phyloP scores from a whole-genome alignment of 106 monocot genomes.

The Apostasia shenzhenica region DNA sequence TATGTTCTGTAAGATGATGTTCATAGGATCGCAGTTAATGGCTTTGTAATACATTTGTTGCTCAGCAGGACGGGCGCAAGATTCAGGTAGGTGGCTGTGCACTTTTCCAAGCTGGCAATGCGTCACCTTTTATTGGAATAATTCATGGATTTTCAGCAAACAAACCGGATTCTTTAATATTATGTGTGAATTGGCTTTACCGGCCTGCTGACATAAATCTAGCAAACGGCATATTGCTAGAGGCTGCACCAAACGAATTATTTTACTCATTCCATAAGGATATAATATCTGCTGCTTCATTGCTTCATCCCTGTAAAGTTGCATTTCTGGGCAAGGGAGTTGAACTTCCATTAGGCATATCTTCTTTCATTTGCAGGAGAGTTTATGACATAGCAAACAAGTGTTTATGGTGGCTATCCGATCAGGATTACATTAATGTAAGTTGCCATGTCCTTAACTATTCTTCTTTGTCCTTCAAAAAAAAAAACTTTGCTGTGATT shows the following conservation, averaged over 20 bases:
- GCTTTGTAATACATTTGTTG: background rate
- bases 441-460: constrained; percentile 7
- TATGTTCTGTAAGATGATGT: no score
- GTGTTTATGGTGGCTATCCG: constrained; percentile 62
- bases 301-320: constrained; percentile 76
- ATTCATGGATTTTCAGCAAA: constrained; percentile 34
- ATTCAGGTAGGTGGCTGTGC: constrained; percentile 55
- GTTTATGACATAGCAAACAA: constrained; percentile 51
- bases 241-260: constrained; percentile 58
- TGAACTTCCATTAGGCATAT: constrained; percentile 41
- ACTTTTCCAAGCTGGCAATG: constrained; percentile 50
- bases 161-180: constrained; percentile 32
- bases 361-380: constrained; percentile 49
- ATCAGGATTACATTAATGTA: constrained; percentile 49
- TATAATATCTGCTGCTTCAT: constrained; percentile 45
- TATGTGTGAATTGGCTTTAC: constrained; percentile 64
- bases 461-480: background rate
- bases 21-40: no score
- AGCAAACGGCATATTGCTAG: constrained; percentile 34
- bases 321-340: constrained; percentile 51
- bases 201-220: constrained; percentile 60
- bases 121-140: constrained; percentile 60
- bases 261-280: constrained; percentile 69
- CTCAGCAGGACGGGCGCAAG: constrained; percentile 45
- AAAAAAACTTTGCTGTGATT: no score